These are phyloP conservation scores for Shiraia sp. DNA, from an alignment of 2,329 filamentous ascomycete genomes.

Conservation along the genomic window DNA sequence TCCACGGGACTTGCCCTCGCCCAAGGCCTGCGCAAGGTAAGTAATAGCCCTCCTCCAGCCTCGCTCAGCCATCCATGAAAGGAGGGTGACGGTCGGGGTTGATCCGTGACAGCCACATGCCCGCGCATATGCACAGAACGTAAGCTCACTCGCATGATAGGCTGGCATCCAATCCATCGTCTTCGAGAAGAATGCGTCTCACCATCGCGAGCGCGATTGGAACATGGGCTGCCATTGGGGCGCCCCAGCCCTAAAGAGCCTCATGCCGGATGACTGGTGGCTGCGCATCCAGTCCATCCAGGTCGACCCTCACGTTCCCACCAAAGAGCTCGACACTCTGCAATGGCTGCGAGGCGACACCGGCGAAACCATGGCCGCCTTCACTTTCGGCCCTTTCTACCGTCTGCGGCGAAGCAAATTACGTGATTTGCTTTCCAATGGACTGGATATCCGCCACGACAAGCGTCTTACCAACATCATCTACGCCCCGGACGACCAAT, in stretches of 20 bases:
- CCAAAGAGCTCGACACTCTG: conserved; percentile 39
- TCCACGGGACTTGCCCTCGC: conserved; percentile 43
- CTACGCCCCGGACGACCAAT: conserved; percentile 33
- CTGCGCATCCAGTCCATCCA: conserved; percentile 54
- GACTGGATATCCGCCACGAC: conserved; percentile 40
- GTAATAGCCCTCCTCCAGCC: conserved; percentile 5
- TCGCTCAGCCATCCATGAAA: not conserved
- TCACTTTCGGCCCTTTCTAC: conserved; percentile 41
- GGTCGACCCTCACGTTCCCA: conserved; percentile 56
- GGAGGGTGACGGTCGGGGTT: too few relatives aligned
- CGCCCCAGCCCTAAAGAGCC: conserved; percentile 54
- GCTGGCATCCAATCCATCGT: conserved; percentile 52
- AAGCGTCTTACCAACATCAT: conserved; percentile 45
- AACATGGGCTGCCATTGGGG: conserved; percentile 68
- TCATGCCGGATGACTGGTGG: conserved; percentile 58
- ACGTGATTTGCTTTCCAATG: conserved; percentile 32
- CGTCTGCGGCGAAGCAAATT: conserved; percentile 42
- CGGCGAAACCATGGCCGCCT: conserved; percentile 39
- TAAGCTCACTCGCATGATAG: conserved; percentile 19
- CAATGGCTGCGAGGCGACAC: conserved; percentile 41
- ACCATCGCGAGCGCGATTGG: conserved; percentile 59
- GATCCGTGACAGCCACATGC: too few relatives aligned
- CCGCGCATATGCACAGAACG: not conserved
- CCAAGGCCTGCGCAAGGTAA: conserved; percentile 41
- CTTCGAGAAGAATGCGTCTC: conserved; percentile 59